Evolutionary conservation across 1,139 yeast species (phyloP).

Genomic region (Zygoascus meyerae): DNA sequence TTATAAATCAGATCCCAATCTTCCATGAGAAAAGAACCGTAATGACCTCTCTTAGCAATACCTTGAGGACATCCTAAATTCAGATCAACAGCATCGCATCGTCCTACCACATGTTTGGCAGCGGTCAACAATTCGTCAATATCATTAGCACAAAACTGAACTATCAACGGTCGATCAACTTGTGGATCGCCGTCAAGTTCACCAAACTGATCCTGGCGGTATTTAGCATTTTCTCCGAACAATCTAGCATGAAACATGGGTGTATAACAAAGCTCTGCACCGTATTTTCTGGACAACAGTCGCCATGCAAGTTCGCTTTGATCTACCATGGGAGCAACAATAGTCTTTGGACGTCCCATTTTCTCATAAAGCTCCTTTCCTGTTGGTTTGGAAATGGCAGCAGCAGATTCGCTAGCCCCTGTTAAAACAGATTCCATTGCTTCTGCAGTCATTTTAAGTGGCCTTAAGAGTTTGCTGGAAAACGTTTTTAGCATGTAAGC

Average conservation of each 20-base stretch:
- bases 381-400: conserved; percentile 29
- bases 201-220: conserved; percentile 71
- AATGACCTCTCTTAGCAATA: conserved; percentile 88
- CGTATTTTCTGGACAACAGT: conserved; percentile 74
- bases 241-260: conserved; percentile 95
- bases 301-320: conserved; percentile 97
- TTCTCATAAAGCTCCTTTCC: conserved; percentile 70
- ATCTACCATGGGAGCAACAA: conserved; percentile 99
- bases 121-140: conserved; percentile 90
- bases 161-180: conserved; percentile 86
- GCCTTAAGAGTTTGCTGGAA: not conserved
- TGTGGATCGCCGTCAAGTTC: conserved; percentile 64
- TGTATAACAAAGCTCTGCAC: conserved; percentile 90
- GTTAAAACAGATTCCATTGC: not conserved
- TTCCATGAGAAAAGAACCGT: conserved; percentile 95
- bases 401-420: not conserved
- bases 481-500: conserved; percentile 4
- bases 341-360: conserved; percentile 70
- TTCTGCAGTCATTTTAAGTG: conserved; percentile 6
- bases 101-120: conserved; percentile 81
- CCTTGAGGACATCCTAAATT: conserved; percentile 98
- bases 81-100: conserved; percentile 93
- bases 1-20: conserved; percentile 83
- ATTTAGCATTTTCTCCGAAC: conserved; percentile 79
- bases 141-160: conserved; percentile 95